These are phyloP conservation scores for Hypholoma sublateritium DNA, from an alignment of 768 basidiomycete genomes.

Conservation along the genomic window DNA sequence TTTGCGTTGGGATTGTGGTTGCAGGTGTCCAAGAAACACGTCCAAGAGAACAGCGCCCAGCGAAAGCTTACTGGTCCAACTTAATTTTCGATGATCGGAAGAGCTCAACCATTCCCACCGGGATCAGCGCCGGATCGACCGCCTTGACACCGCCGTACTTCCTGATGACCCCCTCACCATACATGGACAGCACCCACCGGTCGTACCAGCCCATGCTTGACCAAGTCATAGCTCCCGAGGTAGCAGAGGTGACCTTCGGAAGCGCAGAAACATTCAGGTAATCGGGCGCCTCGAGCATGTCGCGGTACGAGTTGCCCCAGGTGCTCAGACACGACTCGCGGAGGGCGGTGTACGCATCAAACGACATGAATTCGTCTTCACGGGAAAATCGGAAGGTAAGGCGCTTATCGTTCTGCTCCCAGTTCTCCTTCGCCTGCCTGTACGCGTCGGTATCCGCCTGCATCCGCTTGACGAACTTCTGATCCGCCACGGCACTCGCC, in stretches of 20 bases:
- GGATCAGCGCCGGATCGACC: constrained; percentile 39
- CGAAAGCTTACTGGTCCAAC: background rate
- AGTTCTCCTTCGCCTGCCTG: constrained; percentile 20
- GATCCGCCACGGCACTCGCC: constrained; percentile 12
- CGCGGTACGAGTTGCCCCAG: constrained; percentile 25
- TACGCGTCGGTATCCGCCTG: constrained; percentile 26
- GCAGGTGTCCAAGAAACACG: background rate
- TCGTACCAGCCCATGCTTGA: constrained; percentile 27
- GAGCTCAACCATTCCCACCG: constrained; percentile 35
- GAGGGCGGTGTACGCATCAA: constrained; percentile 26
- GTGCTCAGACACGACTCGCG: constrained; percentile 20
- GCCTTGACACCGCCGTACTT: constrained; percentile 39
- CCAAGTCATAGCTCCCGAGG: constrained; percentile 6
- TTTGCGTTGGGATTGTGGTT: too few relatives aligned
- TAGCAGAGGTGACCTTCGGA: background rate
- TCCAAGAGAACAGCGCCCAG: background rate
- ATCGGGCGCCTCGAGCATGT: constrained; percentile 22
- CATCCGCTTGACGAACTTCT: constrained; percentile 20
- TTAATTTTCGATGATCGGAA: background rate
- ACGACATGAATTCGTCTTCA: constrained; percentile 24
- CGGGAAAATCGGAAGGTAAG: background rate
- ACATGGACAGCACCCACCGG: constrained; percentile 36
- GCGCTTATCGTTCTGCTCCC: constrained; percentile 18
- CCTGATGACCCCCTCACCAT: constrained; percentile 37
- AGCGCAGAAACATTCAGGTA: background rate